Base-by-base conservation (phyloP, 148 eudicot species). In the Salicornia ramosissima region DNA sequence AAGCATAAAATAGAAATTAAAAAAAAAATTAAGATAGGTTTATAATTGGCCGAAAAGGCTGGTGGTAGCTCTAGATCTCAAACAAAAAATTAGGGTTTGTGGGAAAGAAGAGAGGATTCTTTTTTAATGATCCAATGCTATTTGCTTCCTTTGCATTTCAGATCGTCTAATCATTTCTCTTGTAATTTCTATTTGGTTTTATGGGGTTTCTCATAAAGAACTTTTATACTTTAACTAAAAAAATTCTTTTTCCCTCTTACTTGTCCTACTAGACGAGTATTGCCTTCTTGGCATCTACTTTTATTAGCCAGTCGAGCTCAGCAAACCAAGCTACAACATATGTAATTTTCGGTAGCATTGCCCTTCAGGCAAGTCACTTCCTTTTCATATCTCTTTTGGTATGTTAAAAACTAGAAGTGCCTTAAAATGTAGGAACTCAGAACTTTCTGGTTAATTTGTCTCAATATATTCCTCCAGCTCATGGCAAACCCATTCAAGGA, bases 231-330 rank as follows among this genome's bases (percentile, higher is more conserved):
- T n/a, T 16, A 2, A 1, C 6, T 43, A 46, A 47, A 45, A 46
- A 47, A 45, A 5, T 10, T 14, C 3, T 22, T 9, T 30, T 18
- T 18, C 0, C 22, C 15, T n/a, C 29, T n/a, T 54, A n/a, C 60
- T 72, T 64, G 64, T 65, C 70, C 60, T 80, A 72, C 70, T 73
- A 90, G 92, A 74, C 81, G 24, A 77, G 81, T 33, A 75, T 84
- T 53, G 92, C 96, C 36, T 87, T 86, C 68, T 80, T 81, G 81
- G 52, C 81, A 36, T 85, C 96, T 6, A 70, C 87, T 28, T 80
- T 87, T 54, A 51, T 87, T 53, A 79, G 77, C 79, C 84, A 84
- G 70, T 80, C 96, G 59, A 65, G 85, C 22, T 77, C 90, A 65
- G 74, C 90, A 1, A 82, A 77, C 45, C 74, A 79, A 29, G 71